phyloP scores from a whole-genome alignment of 495 filamentous ascomycete genomes.

The Podospora didyma region DNA sequence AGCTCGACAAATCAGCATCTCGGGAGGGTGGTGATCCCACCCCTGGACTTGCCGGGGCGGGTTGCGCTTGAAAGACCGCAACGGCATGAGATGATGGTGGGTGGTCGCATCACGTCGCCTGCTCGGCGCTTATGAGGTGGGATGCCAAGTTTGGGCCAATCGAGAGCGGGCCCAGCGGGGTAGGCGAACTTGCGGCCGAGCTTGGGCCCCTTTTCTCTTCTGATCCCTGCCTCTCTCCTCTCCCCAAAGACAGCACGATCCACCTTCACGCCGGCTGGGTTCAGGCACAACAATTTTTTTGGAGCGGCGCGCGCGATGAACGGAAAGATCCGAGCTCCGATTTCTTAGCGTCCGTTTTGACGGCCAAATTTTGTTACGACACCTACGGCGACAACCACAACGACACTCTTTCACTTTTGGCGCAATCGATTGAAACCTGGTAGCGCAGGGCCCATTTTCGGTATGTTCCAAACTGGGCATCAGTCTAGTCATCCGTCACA shows the following conservation, averaged over 20 bases:
- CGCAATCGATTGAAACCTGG: neutral
- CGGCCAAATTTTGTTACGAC: neutral
- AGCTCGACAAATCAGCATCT: conserved; percentile 15
- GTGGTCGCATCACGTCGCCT: conserved; percentile 4
- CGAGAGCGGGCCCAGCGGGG: conserved; percentile 7
- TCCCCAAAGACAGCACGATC: too few relatives aligned
- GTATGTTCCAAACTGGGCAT: neutral
- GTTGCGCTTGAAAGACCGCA: neutral
- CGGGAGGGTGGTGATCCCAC: conserved; percentile 8
- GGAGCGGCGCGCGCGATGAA: neutral
- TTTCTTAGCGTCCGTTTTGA: neutral
- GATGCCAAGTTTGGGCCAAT: conserved; percentile 13
- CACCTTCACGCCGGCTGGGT: too few relatives aligned
- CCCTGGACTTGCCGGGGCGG: conserved; percentile 2
- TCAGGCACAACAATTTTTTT: neutral
- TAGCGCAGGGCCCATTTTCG: neutral
- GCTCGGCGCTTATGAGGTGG: conserved; percentile 26
- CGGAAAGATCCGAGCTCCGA: conserved; percentile 2
- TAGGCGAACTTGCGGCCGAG: neutral
- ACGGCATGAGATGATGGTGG: neutral
- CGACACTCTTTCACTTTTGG: neutral
- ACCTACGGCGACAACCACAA: neutral
- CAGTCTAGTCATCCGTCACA: too few relatives aligned
- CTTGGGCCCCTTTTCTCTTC: neutral
- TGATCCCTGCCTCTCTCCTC: neutral